phyloP scores from a whole-genome alignment of 257 asterid species.

The Agastache rugosa region DNA sequence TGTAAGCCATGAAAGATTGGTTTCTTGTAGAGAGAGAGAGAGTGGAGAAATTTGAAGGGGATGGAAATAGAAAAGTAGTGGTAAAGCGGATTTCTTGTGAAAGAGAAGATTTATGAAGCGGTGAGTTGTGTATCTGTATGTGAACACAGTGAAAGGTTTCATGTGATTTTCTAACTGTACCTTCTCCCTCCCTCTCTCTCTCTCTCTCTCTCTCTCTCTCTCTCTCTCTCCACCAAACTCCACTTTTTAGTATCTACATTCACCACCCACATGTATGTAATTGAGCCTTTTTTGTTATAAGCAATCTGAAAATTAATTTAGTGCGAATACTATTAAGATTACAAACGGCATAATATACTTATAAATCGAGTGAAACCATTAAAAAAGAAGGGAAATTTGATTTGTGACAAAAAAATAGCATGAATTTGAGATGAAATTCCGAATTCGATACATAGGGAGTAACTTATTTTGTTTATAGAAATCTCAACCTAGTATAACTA shows the following conservation, averaged over 20 bases:
- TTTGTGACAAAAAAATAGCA: not conserved
- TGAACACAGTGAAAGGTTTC: slow-evolving; percentile 27
- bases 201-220: too few relatives aligned
- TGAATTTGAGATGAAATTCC: not conserved
- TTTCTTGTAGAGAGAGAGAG: not conserved
- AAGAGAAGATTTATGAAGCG: slow-evolving; percentile 16
- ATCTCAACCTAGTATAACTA: not conserved
- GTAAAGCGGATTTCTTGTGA: slow-evolving; percentile 45
- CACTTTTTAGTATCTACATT: not conserved
- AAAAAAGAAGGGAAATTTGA: not conserved
- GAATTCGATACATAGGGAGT: not conserved
- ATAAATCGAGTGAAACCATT: not conserved
- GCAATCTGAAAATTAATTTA: not conserved
- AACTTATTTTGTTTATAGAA: not conserved
- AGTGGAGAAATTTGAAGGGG: not conserved
- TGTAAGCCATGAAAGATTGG: slow-evolving; percentile 28
- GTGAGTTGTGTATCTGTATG: slow-evolving; percentile 1
- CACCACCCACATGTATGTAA: too few relatives aligned
- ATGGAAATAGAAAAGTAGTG: slow-evolving; percentile 26
- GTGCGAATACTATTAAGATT: not conserved
- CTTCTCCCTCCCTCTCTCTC: not conserved
- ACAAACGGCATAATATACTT: not conserved
- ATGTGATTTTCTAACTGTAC: slow-evolving; percentile 42
- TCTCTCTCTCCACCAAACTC: not conserved
- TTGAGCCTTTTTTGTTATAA: too few relatives aligned